Conservation (phyloP, 2,329 filamentous ascomycete genomes). For the Aspergillus transmontanensis region DNA sequence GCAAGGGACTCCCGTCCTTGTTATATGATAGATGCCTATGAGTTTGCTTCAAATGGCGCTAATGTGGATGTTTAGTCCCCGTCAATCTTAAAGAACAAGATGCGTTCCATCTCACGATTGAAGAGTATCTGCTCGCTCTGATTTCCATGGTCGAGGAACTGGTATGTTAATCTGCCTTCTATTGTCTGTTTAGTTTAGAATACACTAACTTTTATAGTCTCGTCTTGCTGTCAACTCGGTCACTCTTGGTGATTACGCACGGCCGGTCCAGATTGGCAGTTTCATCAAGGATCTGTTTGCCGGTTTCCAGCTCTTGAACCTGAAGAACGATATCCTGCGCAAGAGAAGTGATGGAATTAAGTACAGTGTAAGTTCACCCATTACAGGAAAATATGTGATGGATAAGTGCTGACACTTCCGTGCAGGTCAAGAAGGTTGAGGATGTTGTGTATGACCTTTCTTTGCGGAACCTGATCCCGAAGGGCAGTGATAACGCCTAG, state of each 20-base stretch:
- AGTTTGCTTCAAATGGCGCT: background rate
- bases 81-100: slow-evolving; percentile 89
- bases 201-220: slow-evolving; percentile 47
- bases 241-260: slow-evolving; percentile 81
- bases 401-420: background rate
- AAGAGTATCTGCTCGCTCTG: slow-evolving; percentile 91
- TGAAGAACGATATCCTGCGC: slow-evolving; percentile 92
- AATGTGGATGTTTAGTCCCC: slow-evolving; percentile 62
- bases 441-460: slow-evolving; percentile 97
- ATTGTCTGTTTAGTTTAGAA: background rate
- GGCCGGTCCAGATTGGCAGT: slow-evolving; percentile 82
- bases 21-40: background rate
- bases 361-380: slow-evolving; percentile 63
- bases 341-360: slow-evolving; percentile 92
- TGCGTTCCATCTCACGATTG: slow-evolving; percentile 91
- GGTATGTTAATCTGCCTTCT: slow-evolving; percentile 40
- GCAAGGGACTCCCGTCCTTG: slow-evolving; percentile 9
- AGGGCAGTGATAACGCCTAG: slow-evolving; percentile 31
- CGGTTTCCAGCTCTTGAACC: slow-evolving; percentile 93
- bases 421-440: slow-evolving; percentile 88
- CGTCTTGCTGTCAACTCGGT: slow-evolving; percentile 93
- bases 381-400: background rate
- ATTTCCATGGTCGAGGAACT: slow-evolving; percentile 89
- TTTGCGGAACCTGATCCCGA: slow-evolving; percentile 76
- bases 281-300: slow-evolving; percentile 96